Evolutionary conservation across 177 flowering plant genomes (phyloP), one percentile per base, ranked within the genome.

Genomic region (Vitis hybrid): DNA sequence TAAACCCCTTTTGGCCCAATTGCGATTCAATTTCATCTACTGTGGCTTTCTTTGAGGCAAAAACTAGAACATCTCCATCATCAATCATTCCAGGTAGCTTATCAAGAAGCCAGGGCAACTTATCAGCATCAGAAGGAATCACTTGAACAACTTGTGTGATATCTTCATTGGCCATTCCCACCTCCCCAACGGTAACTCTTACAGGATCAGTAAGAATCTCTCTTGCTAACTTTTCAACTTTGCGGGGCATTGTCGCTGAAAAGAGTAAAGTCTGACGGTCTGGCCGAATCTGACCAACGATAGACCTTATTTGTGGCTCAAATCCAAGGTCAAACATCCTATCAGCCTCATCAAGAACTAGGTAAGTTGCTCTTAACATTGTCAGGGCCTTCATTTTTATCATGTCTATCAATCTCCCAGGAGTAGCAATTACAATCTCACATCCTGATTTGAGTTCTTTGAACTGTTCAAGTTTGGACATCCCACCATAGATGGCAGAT

Each of bases 301-400:
- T 89, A 12, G 97, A 92, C 79, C 97, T 85, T 73, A 96, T 86
- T 62, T 96, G 97, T 47, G 97, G 97, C 82, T 96, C 99, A 81
- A 96, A 96, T 19, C 99, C 99, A 63, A 94, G 95, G 78, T 96
- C 99, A 85, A 96, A 94, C 99, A 94, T 92, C 62, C 97, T 73
- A 82, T 96, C 99, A 68, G 99, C 99, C 75, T 96, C 99, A 82
- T 96, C 99, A 72, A 96, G 97, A 56, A 92, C 95, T 51, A 96
- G 75, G 75, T 91, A 96, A 60, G 99, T 94, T 61, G 97, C 91
- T 78, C 94, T 89, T 59, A 59, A 66, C 98, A 92, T 90, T 62
- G 92, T 90, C 70, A 94, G 65, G 12, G 98, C 98, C 80, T 95
- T 95, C 98, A 94, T 93, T 81, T 92, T 94, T 58, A 94, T 77